These are phyloP conservation scores for Yamadazyma sp. DNA, from an alignment of 1,139 yeast species.

Conservation along the genomic window DNA sequence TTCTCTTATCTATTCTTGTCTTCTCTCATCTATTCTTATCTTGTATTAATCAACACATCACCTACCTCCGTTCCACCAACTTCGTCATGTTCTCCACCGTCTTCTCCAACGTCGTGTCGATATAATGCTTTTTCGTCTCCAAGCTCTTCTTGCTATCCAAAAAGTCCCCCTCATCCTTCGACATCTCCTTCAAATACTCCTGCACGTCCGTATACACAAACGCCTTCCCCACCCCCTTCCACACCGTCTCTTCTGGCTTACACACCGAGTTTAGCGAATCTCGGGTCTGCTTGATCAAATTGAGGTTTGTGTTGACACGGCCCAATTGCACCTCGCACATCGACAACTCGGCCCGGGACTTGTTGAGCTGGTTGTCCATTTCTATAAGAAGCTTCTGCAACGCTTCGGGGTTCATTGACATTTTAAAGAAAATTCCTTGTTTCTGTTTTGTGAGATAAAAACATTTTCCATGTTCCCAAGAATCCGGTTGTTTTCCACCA, in stretches of 20 bases:
- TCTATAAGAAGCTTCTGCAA: constrained; percentile 55
- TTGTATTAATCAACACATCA: no score
- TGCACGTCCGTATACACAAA: constrained; percentile 48
- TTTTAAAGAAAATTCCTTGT: no score
- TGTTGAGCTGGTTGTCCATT: constrained; percentile 63
- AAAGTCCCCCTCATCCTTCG: constrained; percentile 52
- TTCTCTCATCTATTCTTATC: no score
- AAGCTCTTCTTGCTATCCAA: constrained; percentile 61
- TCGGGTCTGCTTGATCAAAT: constrained; percentile 56
- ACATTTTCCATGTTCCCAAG: no score
- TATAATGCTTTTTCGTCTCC: constrained; percentile 66
- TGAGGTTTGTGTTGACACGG: constrained; percentile 56
- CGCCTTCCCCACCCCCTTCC: constrained; percentile 86
- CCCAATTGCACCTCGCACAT: constrained; percentile 61
- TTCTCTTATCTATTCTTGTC: no score
- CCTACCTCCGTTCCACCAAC: constrained; percentile 26
- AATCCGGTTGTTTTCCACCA: constrained; percentile 5
- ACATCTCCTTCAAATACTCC: constrained; percentile 49
- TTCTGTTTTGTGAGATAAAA: no score
- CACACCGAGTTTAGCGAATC: constrained; percentile 49
- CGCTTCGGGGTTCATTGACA: constrained; percentile 50
- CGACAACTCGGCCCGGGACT: constrained; percentile 62
- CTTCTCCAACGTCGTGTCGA: constrained; percentile 76
- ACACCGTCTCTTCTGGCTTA: constrained; percentile 51
- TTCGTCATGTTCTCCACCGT: constrained; percentile 64